Conservation (phyloP, 1,284 basidiomycete genomes). For the Phellinidium pouzarii region DNA sequence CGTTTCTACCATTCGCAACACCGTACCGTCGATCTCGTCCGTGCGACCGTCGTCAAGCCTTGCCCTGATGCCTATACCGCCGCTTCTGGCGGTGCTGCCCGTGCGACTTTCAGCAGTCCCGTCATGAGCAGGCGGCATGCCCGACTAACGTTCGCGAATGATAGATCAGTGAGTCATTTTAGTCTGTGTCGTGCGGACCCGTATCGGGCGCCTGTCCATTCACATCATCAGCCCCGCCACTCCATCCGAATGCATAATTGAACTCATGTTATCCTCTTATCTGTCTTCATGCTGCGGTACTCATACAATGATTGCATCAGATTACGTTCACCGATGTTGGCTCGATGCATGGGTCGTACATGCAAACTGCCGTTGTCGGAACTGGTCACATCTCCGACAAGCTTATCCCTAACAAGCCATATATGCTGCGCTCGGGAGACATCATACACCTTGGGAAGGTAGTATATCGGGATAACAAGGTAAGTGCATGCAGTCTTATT, state of each 20-base stretch:
- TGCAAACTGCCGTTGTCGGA: neutral
- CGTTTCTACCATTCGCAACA: constrained; percentile 1
- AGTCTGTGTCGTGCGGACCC: neutral
- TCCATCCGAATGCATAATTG: neutral
- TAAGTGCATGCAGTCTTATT: neutral
- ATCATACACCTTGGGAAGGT: constrained; percentile 12
- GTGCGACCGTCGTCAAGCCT: constrained; percentile 2
- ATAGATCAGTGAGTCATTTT: constrained; percentile 12
- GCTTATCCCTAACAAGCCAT: constrained; percentile 8
- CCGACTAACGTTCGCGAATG: constrained; percentile 9
- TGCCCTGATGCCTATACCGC: neutral
- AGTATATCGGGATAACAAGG: constrained; percentile 9
- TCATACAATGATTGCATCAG: neutral
- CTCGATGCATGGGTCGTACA: constrained; percentile 16
- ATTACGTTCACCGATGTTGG: constrained; percentile 12
- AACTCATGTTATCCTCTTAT: no score
- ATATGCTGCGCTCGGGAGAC: constrained; percentile 8
- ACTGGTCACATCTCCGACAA: neutral
- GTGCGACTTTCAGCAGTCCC: constrained; percentile 16
- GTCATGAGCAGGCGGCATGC: constrained; percentile 19
- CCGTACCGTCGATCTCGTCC: constrained; percentile 14
- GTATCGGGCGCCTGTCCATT: neutral
- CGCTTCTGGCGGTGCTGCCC: constrained; percentile 1
- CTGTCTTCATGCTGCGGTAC: neutral
- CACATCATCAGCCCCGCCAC: constrained; percentile 1